A percentile compares a stretch with the other conserved stretches of the same genome.
phyloP scores from a whole-genome alignment of 495 filamentous ascomycete genomes.

The Talaromyces stipitatus region DNA sequence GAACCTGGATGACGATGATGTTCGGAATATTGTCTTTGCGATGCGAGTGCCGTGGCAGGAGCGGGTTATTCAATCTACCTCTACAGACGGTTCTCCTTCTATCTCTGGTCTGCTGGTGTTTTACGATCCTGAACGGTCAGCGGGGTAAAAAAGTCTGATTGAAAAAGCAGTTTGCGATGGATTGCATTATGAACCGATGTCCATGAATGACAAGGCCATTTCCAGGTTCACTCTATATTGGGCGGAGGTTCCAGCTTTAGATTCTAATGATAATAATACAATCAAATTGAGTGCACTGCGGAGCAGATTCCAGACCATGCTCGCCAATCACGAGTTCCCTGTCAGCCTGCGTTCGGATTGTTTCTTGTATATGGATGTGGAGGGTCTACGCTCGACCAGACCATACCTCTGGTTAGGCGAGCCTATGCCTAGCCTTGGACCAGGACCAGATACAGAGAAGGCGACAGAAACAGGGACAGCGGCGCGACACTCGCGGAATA shows the following conservation, averaged over 20 bases:
- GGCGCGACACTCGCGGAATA: neutral
- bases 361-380: slow-evolving; percentile 10
- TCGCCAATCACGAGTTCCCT: slow-evolving; percentile 3
- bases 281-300: slow-evolving; percentile 4
- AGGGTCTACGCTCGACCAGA: slow-evolving; percentile 7
- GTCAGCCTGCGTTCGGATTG: slow-evolving; percentile 7
- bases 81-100: neutral
- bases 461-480: neutral
- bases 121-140: neutral
- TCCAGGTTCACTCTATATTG: slow-evolving; percentile 9
- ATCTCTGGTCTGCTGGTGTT: slow-evolving; percentile 8
- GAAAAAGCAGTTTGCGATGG: slow-evolving; percentile 8
- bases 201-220: slow-evolving; percentile 7
- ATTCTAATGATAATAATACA: neutral
- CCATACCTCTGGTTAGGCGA: slow-evolving; percentile 7
- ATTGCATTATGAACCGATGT: slow-evolving; percentile 2
- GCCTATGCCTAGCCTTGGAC: slow-evolving; percentile 7
- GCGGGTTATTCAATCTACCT: slow-evolving; percentile 4
- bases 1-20: slow-evolving; percentile 6
- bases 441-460: slow-evolving; percentile 5
- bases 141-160: neutral
- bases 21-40: slow-evolving; percentile 7
- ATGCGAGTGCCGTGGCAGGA: slow-evolving; percentile 11
- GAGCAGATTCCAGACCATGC: slow-evolving; percentile 3
- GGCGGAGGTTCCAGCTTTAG: neutral